These are phyloP conservation scores for Xylaria sp. DNA, from an alignment of 2,329 filamentous ascomycete species.

Conservation along the genomic window DNA sequence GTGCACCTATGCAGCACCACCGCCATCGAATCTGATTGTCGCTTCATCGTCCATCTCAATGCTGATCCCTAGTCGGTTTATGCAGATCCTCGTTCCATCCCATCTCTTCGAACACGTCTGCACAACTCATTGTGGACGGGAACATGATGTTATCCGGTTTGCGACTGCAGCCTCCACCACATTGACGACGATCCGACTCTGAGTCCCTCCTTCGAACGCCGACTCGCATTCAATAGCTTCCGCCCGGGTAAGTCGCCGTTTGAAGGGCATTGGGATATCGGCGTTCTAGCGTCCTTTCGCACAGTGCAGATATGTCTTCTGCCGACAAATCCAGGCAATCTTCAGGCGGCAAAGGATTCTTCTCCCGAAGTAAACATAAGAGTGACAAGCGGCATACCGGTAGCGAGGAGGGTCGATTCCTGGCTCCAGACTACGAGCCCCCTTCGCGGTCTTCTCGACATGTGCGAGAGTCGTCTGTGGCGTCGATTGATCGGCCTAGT, in stretches of 20 bases:
- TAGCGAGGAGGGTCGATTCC: conserved; percentile 67
- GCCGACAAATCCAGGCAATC: conserved; percentile 85
- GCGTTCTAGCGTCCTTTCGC: conserved; percentile 43
- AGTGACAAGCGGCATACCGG: conserved; percentile 70
- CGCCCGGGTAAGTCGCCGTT: conserved; percentile 35
- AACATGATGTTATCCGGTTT: conserved; percentile 56
- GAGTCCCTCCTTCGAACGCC: conserved; percentile 24
- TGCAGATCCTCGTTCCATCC: conserved; percentile 45
- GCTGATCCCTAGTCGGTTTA: conserved; percentile 43
- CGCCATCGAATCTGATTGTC: conserved; percentile 32
- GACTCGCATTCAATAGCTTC: conserved; percentile 33
- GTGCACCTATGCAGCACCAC: conserved; percentile 6
- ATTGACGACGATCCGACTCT: conserved; percentile 50
- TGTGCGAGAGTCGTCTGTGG: conserved; percentile 75
- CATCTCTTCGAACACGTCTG: conserved; percentile 37
- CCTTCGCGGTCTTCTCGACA: conserved; percentile 79
- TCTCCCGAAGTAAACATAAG: conserved; percentile 88
- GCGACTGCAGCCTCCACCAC: conserved; percentile 54
- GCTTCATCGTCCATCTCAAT: conserved; percentile 42
- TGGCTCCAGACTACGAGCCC: conserved; percentile 69
- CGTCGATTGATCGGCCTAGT: conserved; percentile 75
- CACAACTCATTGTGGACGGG: conserved; percentile 40
- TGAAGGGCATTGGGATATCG: conserved; percentile 41
- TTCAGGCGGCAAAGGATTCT: conserved; percentile 79
- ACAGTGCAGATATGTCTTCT: conserved; percentile 61